Evolutionary conservation across 495 filamentous ascomycete genomes (phyloP).

Genomic region (Parachaetomium inaequale): DNA sequence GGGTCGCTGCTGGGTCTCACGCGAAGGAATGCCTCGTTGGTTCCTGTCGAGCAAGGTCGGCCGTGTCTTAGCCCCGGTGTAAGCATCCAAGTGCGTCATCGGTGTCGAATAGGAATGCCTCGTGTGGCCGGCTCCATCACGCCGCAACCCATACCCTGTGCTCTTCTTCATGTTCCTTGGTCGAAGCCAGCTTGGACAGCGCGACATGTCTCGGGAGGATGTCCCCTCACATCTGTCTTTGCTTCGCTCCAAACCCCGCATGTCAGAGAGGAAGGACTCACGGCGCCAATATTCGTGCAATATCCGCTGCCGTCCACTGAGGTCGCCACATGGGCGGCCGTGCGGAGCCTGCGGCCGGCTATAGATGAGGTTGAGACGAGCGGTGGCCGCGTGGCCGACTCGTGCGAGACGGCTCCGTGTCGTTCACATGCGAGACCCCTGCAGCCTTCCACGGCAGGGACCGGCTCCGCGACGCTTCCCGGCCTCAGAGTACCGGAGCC

Average conservation of each 20-base stretch:
- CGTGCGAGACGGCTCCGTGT: conserved; percentile 5
- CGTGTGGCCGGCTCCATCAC: not conserved
- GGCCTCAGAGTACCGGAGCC: conserved; percentile 11
- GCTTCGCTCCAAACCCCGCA: not conserved
- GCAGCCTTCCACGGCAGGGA: not conserved
- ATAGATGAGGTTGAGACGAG: conserved; percentile 7
- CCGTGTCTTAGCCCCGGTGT: not conserved
- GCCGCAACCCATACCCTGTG: not conserved
- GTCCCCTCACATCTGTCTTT: not conserved
- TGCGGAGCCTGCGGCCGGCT: not conserved
- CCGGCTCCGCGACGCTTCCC: conserved; percentile 8
- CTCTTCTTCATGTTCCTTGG: not conserved
- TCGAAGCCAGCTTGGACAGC: not conserved
- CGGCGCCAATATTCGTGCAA: conserved; percentile 5
- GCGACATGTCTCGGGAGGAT: not conserved
- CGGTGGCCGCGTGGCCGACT: not conserved
- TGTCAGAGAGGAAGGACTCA: not conserved
- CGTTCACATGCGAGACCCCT: conserved; percentile 5
- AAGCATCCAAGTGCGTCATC: conserved; percentile 8
- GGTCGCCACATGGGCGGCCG: not conserved
- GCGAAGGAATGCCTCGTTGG: not conserved
- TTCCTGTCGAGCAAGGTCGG: not conserved
- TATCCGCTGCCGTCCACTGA: not conserved
- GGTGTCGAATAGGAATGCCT: not conserved
- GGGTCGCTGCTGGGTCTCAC: not conserved